Percentiles rank a stretch among this genome's conserved stretches.
phyloP scores from a whole-genome alignment of 768 basidiomycete genomes.

The Gautieria morchelliformis region DNA sequence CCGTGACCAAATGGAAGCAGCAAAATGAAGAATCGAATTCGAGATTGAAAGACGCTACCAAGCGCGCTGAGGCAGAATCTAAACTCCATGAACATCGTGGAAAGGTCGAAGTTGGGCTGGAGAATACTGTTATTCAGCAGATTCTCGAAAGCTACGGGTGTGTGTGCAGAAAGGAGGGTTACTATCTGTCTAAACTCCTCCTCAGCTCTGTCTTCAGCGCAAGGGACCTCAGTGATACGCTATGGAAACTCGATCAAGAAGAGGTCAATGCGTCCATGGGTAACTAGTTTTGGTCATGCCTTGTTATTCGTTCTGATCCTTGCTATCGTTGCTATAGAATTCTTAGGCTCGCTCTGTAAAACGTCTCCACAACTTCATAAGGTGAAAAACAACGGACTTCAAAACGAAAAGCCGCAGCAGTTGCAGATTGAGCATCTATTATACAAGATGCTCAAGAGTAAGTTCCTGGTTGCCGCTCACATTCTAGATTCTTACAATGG shows the following conservation, averaged over 20 bases:
- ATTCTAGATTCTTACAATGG: neutral
- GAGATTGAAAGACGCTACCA: neutral
- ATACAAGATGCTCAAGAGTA: neutral
- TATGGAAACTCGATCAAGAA: neutral
- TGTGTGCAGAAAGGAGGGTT: neutral
- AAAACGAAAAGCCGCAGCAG: neutral
- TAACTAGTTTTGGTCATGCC: neutral
- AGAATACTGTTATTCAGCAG: constrained; percentile 12
- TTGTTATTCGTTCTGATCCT: neutral
- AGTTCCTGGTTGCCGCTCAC: neutral
- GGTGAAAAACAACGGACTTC: neutral
- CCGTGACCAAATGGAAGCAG: constrained; percentile 19
- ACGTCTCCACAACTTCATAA: neutral
- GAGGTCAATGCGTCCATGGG: neutral
- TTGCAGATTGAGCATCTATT: neutral
- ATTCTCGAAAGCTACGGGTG: constrained; percentile 11
- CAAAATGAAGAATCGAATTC: neutral
- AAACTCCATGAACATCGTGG: neutral
- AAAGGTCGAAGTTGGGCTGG: neutral
- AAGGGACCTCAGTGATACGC: neutral
- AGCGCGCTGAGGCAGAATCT: neutral
- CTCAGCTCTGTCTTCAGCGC: neutral
- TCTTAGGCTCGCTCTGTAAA: neutral
- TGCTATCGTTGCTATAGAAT: neutral
- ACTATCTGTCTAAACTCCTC: neutral